Base-by-base conservation (phyloP, 208 protist species). In the Trypanosoma conorhini region DNA sequence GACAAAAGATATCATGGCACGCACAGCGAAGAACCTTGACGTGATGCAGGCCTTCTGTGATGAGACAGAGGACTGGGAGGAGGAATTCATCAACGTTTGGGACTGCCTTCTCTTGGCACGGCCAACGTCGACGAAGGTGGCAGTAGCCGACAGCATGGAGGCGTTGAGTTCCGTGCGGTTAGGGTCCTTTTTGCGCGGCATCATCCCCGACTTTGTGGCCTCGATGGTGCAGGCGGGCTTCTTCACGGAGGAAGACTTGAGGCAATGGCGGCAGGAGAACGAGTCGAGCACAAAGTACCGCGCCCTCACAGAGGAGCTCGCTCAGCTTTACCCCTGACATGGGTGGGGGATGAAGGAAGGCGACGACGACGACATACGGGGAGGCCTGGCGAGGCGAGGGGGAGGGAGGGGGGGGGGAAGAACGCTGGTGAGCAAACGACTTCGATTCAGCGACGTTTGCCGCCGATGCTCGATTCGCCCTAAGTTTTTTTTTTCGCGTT, bases 1-100 rank as follows among this genome's bases (percentile, higher is more conserved):
- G 30, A 64, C 84, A 56, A 75, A 81, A 57, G 87, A 93, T 46
- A 74, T 96, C 24, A 85, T 96, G 64, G 74, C 79, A 8, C 89
- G 92, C 65, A 93, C 86, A 5, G 89, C 89, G 4, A 92, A 91
- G 65, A 92, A 93, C 76, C 84, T 96, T 15, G 92, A 93, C 63
- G 83, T 81, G 10, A 71, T 94, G n/a, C 76, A 77, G 40, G 73
- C 83, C 22, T 62, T 81, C 5, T 65, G 82, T 31, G 64, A 74
- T 1, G 74, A 81, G 4, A 73, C 68, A 17, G 81, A 80, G 50
- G 73, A 90, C 35, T 94, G 88, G 88, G 79, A 91, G 55, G 87
- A 89, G 70, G 86, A 90, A 38, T 94, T 95, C 54, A 77, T 95
- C 13, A 77, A 85, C 35, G 80, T 90, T 33, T 95, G 89, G 87